Evolutionary conservation across 2,329 filamentous ascomycete species (phyloP), one percentile per base, ranked within the genome.

Genomic region (Phyllosticta paracitricarpa): DNA sequence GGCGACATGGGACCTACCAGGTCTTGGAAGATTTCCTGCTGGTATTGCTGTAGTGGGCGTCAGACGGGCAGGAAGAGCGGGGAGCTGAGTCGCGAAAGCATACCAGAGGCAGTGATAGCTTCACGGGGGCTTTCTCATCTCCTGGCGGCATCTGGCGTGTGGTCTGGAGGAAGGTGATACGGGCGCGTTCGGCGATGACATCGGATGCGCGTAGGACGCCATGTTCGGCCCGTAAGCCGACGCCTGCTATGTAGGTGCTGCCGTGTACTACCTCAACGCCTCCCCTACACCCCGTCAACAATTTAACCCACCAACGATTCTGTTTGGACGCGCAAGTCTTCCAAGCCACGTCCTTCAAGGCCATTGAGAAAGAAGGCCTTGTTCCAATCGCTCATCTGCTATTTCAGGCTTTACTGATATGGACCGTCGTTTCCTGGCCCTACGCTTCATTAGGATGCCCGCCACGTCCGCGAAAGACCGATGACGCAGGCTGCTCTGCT

Each of bases 11-110:
- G 55, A 12, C 60, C n/a, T 52, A 62, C 60, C 56, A 75, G 68
- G 66, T 74, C 71, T 59, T 72, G 90, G 79, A 97, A 97, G 69
- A 97, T 85, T 70, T 90, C 88, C 78, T 97, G 92, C 79, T 99
- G 94, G 75, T 95, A 99, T 81, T 91, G 81, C 79, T 84, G 67
- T 64, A 68, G 63, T 69, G 2, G 9, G 17, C 67, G 69, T 72
- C 33, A 69, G 66, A n/a, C 56, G 14, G 12, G 17, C 4, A 51
- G 62, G 7, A 57, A 52, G 19, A 7, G 14, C 24, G 5, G 30
- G 4, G 24, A 64, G 7, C 66, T 61, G 25, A n/a, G 33, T 10
- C 30, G 60, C 56, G 17, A 17, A 14, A 17, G 66, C 75, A 64
- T 79, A 87, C 85, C 68, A 90, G 79, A 65, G 89, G 89, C 64